Percentiles rank a stretch among this genome's conserved stretches.
phyloP scores from a whole-genome alignment of 345 rosid genomes.

The Populus alba region DNA sequence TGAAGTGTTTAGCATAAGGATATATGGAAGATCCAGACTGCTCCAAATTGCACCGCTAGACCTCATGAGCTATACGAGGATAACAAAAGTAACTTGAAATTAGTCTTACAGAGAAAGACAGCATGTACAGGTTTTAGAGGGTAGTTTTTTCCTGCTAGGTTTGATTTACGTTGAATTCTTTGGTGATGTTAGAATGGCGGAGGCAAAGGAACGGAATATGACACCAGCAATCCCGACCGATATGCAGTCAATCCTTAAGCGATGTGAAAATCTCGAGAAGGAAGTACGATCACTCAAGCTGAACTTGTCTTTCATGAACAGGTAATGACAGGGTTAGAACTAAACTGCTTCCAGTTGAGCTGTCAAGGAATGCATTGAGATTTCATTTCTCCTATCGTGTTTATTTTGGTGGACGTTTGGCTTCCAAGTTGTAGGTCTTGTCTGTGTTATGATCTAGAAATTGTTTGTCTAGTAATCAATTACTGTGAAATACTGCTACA shows the following conservation, averaged over 20 bases:
- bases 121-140: neutral
- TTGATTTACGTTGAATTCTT: neutral
- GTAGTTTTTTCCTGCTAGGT: neutral
- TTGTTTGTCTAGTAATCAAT: neutral
- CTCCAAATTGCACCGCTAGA: neutral
- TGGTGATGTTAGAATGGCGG: constrained; percentile 60
- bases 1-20: neutral
- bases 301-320: constrained; percentile 73
- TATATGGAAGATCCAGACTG: neutral
- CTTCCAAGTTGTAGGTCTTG: neutral
- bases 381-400: neutral
- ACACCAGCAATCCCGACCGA: constrained; percentile 54
- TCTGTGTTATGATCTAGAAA: neutral
- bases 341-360: neutral
- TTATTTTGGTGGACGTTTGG: neutral
- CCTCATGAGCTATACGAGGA: neutral
- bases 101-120: neutral
- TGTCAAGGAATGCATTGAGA: neutral
- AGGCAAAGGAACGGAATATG: constrained; percentile 63
- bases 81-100: neutral
- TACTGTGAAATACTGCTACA: constrained; percentile 15
- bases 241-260: constrained; percentile 52
- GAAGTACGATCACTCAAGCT: constrained; percentile 79
- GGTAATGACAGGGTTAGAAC: constrained; percentile 22
- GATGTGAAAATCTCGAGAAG: constrained; percentile 70